Base-by-base conservation (phyloP, 768 basidiomycete species). In the Tremella fuciformis region DNA sequence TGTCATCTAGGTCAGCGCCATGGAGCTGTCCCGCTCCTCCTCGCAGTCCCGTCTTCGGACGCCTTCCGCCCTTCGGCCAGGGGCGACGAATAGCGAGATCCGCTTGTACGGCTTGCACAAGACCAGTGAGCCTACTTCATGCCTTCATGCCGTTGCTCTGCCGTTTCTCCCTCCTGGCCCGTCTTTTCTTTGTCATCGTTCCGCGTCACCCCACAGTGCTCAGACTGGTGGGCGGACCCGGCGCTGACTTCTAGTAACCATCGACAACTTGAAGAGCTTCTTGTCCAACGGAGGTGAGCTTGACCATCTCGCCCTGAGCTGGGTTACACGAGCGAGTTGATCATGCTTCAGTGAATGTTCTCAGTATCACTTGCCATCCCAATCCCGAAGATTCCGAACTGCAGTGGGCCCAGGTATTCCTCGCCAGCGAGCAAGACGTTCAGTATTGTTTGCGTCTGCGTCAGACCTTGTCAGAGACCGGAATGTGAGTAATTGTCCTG, bases 381-480 rank as follows among this genome's bases (percentile, higher is more conserved):
- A 64, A 70, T 47, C 68, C 68, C 16, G 29, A 54, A 4, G 22
- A 29, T 1, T 19, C 42, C 7, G 56, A 50, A 1, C 39, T 54
- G n/a, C 65, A 65, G 41, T 72, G 67, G 67, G 67, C 70, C 18
- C 70, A 67, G 46, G 38, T 69, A 19, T 69, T 60, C 58, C 62
- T 66, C 19, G 41, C 46, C 9, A 59, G 57, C 11, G 63, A 69
- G 53, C 56, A 60, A 34, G 64, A 66, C 16, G 46, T 64, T 15
- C 40, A 63, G 24, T 29, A 22, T 34, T 66, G 64, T 39, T 18
- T 69, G 34, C 48, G 46, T 1, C 47, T 64, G 29, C 59, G 55
- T 34, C 22, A 44, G 8, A 22, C 39, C 13, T 50, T 69, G 13
- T 62, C 62, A 8, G 42, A 39, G 21, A 56, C 47, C 18, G 62